A percentile compares a stretch with the other conserved stretches of the same genome.
These are phyloP conservation scores for Gossypium lobatum DNA, from an alignment of 441 rosid species.

Conservation along the genomic window DNA sequence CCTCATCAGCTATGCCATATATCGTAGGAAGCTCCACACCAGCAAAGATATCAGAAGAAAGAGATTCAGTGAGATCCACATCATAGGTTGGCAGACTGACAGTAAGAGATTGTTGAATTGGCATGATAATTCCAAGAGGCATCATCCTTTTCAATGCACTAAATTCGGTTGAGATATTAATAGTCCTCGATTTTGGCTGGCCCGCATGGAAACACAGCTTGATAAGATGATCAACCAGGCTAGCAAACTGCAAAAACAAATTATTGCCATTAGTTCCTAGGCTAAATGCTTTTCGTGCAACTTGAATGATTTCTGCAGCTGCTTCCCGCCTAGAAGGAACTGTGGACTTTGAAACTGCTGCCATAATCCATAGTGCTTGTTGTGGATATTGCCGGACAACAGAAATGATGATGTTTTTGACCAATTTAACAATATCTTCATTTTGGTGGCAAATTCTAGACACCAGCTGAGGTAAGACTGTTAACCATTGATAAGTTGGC, in stretches of 20 bases:
- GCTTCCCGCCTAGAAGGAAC: constrained; percentile 94
- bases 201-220: constrained; percentile 91
- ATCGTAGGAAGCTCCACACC: constrained; percentile 85
- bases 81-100: constrained; percentile 72
- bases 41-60: constrained; percentile 67
- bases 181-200: constrained; percentile 73
- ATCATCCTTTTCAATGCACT: constrained; percentile 98
- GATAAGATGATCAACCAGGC: constrained; percentile 84
- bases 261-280: constrained; percentile 71
- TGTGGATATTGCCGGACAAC: constrained; percentile 92
- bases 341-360: constrained; percentile 95
- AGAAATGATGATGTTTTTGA: constrained; percentile 74
- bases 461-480: constrained; percentile 93
- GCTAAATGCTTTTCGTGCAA: constrained; percentile 76
- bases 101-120: constrained; percentile 91
- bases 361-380: constrained; percentile 96
- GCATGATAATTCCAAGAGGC: constrained; percentile 94
- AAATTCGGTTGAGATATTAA: constrained; percentile 91
- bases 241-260: constrained; percentile 88
- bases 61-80: constrained; percentile 38
- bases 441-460: constrained; percentile 99
- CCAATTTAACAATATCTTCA: constrained; percentile 73
- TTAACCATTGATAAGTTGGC: constrained; percentile 94
- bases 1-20: constrained; percentile 88
- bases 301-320: constrained; percentile 91